phyloP scores from a whole-genome alignment of 805 yeast species.

The Wickerhamiella hasegawae region DNA sequence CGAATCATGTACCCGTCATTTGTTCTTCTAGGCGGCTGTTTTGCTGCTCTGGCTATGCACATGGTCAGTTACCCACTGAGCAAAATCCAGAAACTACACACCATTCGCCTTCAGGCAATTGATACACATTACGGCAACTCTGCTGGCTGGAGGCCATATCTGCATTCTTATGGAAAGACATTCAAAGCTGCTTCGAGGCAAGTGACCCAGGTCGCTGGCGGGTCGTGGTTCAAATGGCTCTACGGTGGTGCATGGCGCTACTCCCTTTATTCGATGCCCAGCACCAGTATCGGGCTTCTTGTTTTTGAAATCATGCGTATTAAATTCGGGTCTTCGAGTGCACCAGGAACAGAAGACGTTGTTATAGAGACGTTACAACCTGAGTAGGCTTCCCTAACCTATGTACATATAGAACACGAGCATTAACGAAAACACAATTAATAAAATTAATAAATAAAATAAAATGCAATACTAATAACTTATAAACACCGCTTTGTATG shows the following conservation, averaged over 20 bases:
- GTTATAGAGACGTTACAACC: too few species aligned
- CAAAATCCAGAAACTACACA: conserved; percentile 65
- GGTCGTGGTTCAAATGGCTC: conserved; percentile 46
- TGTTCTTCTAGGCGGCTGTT: conserved; percentile 69
- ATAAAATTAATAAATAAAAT: too few species aligned
- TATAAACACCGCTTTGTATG: too few species aligned
- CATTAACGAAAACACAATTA: too few species aligned
- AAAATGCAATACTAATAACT: too few species aligned
- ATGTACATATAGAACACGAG: too few species aligned
- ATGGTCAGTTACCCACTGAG: conserved; percentile 71
- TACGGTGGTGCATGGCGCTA: conserved; percentile 66
- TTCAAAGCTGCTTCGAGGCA: conserved; percentile 37
- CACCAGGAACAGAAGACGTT: too few species aligned
- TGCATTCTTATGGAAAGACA: conserved; percentile 65
- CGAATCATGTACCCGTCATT: conserved; percentile 49
- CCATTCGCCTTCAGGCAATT: conserved; percentile 63
- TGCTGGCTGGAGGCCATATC: conserved; percentile 32
- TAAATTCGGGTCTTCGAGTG: conserved; percentile 2
- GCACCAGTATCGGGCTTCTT: conserved; percentile 72
- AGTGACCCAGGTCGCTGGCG: conserved; percentile 36
- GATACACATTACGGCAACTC: conserved; percentile 32
- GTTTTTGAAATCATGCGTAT: conserved; percentile 67
- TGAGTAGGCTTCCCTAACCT: too few species aligned
- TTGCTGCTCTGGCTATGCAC: conserved; percentile 65
- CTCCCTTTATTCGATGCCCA: conserved; percentile 66